Percentiles rank a stretch among this genome's conserved stretches.
phyloP scores from a whole-genome alignment of 139 green algal species.

The Chlorella vulgaris region DNA sequence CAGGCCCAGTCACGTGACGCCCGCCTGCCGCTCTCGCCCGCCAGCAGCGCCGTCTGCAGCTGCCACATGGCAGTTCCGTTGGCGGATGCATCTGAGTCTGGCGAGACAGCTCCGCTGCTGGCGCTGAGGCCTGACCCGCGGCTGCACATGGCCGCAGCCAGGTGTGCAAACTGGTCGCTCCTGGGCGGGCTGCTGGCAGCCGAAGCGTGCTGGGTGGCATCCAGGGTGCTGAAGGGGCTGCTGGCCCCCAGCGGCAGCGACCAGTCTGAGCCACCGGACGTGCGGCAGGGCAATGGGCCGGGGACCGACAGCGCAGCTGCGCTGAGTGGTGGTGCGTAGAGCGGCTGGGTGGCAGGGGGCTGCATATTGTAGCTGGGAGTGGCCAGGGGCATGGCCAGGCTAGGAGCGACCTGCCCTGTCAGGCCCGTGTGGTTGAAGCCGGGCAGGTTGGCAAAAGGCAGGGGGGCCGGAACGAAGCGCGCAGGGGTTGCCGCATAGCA shows the following conservation, averaged over 20 bases:
- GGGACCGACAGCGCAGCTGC: neutral
- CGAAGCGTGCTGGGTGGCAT: constrained; percentile 7
- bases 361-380: neutral
- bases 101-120: constrained; percentile 17
- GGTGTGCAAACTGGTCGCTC: neutral
- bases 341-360: constrained; percentile 14
- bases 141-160: neutral
- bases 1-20: too few species aligned
- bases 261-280: neutral
- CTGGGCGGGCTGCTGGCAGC: constrained; percentile 22
- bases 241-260: neutral
- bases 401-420: neutral
- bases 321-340: too few species aligned
- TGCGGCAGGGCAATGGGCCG: constrained; percentile 1
- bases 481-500: neutral
- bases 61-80: constrained; percentile 32
- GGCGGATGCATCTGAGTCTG: constrained; percentile 14
- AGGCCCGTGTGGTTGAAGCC: constrained; percentile 14
- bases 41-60: constrained; percentile 31
- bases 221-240: constrained; percentile 28
- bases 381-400: constrained; percentile 5
- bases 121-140: neutral
- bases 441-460: constrained; percentile 30
- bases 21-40: constrained; percentile 12
- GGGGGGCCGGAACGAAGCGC: too few species aligned